Conservation (phyloP, 352 stramenopile species). For the Nothophytophthora sp. region DNA sequence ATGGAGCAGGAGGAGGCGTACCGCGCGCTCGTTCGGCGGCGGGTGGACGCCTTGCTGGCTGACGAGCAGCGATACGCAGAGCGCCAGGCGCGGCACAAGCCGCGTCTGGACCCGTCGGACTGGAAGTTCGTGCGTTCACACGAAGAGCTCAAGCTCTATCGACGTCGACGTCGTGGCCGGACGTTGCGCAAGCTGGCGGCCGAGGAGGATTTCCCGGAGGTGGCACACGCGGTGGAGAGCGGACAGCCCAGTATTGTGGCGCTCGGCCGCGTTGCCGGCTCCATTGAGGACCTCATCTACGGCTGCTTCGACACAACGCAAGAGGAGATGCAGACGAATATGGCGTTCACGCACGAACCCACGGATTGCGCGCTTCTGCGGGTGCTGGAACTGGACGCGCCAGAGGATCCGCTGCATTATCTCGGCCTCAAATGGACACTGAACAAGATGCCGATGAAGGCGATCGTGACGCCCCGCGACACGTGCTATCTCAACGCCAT, state of each 20-base stretch:
- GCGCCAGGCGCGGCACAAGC: constrained; percentile 8
- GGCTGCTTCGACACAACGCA: constrained; percentile 40
- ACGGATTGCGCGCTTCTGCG: constrained; percentile 43
- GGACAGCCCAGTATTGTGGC: constrained; percentile 35
- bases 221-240: constrained; percentile 1
- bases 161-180: constrained; percentile 17
- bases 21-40: constrained; percentile 28
- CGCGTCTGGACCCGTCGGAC: constrained; percentile 20
- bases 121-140: constrained; percentile 43
- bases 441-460: constrained; percentile 32
- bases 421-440: constrained; percentile 55
- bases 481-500: constrained; percentile 43
- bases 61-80: constrained; percentile 23
- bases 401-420: constrained; percentile 47
- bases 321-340: constrained; percentile 42
- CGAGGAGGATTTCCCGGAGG: constrained; percentile 1
- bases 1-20: constrained; percentile 33
- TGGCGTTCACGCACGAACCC: constrained; percentile 30
- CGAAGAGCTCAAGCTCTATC: constrained; percentile 35
- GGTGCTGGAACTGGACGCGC: constrained; percentile 38
- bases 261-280: constrained; percentile 40
- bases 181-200: constrained; percentile 1
- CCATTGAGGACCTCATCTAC: constrained; percentile 56
- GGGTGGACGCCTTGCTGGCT: constrained; percentile 24
- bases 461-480: constrained; percentile 22